Evolutionary conservation across 225 moss, liverwort and hornwort genomes (phyloP).

Genomic region (Ulota crispa): DNA sequence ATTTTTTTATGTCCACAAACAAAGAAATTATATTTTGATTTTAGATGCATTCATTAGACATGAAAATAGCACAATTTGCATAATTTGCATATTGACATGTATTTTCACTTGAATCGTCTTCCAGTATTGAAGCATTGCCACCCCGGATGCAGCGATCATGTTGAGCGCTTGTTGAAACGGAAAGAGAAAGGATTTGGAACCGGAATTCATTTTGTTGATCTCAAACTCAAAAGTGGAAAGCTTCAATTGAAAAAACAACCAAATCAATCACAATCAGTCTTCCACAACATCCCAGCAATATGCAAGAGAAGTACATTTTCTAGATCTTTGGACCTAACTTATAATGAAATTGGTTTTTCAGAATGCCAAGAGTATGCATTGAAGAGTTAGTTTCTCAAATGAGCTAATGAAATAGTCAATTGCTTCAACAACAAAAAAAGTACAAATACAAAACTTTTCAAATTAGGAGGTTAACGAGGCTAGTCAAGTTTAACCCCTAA

Average conservation of each 20-base stretch:
- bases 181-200: not conserved
- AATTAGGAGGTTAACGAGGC: not conserved
- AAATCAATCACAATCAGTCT: not conserved
- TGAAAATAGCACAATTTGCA: not conserved
- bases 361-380: fast-evolving
- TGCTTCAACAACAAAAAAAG: not conserved
- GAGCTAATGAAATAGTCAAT: not conserved
- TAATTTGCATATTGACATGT: not conserved
- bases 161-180: slow-evolving; percentile 26
- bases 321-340: not conserved
- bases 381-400: not conserved
- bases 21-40: not conserved
- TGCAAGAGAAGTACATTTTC: slow-evolving; percentile 28
- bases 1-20: not conserved
- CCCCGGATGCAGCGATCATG: slow-evolving; percentile 20
- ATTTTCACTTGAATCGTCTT: not conserved
- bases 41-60: not conserved
- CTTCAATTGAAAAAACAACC: slow-evolving; percentile 5
- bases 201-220: slow-evolving; percentile 15
- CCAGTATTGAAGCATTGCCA: slow-evolving; percentile 47
- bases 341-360: not conserved
- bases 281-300: slow-evolving; percentile 27
- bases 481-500: not conserved
- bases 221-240: slow-evolving; percentile 30
- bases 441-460: not conserved